Conservation (phyloP, 1,284 basidiomycete species). For the Volvariella volvacea region DNA sequence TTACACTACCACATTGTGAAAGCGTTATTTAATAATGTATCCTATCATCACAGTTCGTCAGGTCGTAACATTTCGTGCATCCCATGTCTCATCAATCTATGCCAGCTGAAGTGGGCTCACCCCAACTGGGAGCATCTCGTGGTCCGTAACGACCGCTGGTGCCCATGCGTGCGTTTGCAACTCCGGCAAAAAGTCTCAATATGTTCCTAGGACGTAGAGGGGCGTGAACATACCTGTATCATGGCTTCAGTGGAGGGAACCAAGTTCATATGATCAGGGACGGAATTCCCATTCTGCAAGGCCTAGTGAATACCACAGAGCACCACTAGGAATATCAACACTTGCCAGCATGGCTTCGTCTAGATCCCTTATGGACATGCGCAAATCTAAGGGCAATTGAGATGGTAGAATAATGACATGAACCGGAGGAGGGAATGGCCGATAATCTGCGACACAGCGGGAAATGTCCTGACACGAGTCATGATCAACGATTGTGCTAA, state of each 20-base stretch:
- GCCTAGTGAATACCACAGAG: conserved; percentile 14
- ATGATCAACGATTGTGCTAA: conserved; percentile 2
- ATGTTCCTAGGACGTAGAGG: conserved; percentile 3
- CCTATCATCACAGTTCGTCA: neutral
- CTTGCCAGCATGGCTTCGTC: conserved; percentile 55
- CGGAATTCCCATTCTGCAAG: conserved; percentile 47
- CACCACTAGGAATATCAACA: no score
- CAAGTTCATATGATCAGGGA: conserved; percentile 75
- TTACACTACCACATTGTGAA: neutral
- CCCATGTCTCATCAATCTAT: neutral
- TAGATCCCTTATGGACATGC: conserved; percentile 56
- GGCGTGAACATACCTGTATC: conserved; percentile 41
- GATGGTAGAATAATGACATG: conserved; percentile 70
- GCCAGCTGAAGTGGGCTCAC: neutral
- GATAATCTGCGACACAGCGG: conserved; percentile 33
- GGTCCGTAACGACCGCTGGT: conserved; percentile 28
- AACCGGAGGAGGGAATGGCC: conserved; percentile 64
- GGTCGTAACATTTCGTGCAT: neutral
- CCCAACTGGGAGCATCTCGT: conserved; percentile 39
- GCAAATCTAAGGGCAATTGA: conserved; percentile 62
- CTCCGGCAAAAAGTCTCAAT: conserved; percentile 18
- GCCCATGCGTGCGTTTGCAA: conserved; percentile 36
- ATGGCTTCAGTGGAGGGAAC: conserved; percentile 50
- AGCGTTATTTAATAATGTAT: neutral
- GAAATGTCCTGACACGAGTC: conserved; percentile 45